Evolutionary conservation across 2,329 filamentous ascomycete genomes (phyloP), one percentile per base, ranked within the genome.

Genomic region (Torrubiella hemipterigena): DNA sequence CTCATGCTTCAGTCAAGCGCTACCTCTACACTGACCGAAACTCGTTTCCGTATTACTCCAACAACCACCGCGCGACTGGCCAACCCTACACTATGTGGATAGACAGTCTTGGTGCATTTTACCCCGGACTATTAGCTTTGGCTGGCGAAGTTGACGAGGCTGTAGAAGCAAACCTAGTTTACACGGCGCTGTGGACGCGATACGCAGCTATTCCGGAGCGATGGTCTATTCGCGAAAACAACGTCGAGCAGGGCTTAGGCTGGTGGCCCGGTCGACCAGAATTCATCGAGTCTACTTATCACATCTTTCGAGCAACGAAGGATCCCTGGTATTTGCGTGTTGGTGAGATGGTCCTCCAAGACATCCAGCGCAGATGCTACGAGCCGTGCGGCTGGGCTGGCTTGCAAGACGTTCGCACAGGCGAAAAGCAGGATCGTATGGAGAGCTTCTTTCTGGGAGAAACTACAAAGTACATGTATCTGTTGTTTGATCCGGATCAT

Each of bases 391-490:
- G 91, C 24, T 96, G 89, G 86, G 83, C 89, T 11, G 89, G 89
- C 1, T 65, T 96, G 21, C 79, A 86, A 46, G 79, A 87, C 51
- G 82, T 89, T 7, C 64, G 78, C 20, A 83, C 73, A 5, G 89
- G 89, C 4, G 84, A 95, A 56, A 75, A 85, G 55, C 83, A 74
- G 43, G 87, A 98, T 51, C 80, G 91, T 20, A 96, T 96, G 91
- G 91, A 98, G 56, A 96, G 89, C 51, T 98, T 96, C 65, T 96
- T 96, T 48, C 67, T 98, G 1, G 89, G 91, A 11, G 91, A 98
- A 56, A 98, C 91, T 2, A 79, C 85, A 27, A 95, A 96, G 55
- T 98, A 98, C 53, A 65, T 98, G 39, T 96, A 93, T 52, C 62
- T 98, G 33, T 71, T 96, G 3, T 96, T 93, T 52, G 83, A 93